These are phyloP conservation scores for Casuarina glauca DNA, from an alignment of 306 rosid genomes.

Conservation along the genomic window DNA sequence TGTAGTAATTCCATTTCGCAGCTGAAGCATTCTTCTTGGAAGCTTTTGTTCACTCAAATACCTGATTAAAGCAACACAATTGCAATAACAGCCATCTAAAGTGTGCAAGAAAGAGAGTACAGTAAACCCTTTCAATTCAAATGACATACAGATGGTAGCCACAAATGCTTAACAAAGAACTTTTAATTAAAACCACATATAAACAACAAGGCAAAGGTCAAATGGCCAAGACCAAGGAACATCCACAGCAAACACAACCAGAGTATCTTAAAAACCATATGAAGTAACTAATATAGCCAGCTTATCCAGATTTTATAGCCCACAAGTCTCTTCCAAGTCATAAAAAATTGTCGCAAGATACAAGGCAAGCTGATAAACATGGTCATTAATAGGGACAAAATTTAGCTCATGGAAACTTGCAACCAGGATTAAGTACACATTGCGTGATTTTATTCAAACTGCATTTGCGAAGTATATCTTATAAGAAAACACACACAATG, in stretches of 20 bases:
- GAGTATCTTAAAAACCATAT: not conserved
- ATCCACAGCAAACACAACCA: not conserved
- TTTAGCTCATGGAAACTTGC: conserved; percentile 19
- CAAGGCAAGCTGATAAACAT: conserved; percentile 10
- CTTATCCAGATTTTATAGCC: conserved; percentile 16
- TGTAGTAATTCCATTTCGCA: conserved; percentile 65
- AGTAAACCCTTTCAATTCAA: not conserved
- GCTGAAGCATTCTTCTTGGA: conserved; percentile 77
- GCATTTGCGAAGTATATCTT: conserved; percentile 1
- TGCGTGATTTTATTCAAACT: not conserved
- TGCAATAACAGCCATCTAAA: conserved; percentile 21
- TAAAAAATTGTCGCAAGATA: not conserved
- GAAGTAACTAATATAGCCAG: not conserved
- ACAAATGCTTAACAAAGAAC: not conserved
- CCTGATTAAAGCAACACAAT: conserved; percentile 48
- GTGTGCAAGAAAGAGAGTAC: conserved; percentile 1
- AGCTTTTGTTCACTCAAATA: conserved; percentile 85
- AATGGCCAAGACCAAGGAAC: not conserved
- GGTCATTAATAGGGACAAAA: conserved; percentile 4
- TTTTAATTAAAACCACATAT: not conserved
- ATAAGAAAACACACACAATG: conserved; percentile 10
- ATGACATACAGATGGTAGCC: not conserved
- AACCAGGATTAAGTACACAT: conserved; percentile 9
- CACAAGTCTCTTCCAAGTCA: conserved; percentile 5
- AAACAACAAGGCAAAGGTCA: not conserved